Conservation (phyloP, 2,329 filamentous ascomycete species). For the Xylaria sp. region DNA sequence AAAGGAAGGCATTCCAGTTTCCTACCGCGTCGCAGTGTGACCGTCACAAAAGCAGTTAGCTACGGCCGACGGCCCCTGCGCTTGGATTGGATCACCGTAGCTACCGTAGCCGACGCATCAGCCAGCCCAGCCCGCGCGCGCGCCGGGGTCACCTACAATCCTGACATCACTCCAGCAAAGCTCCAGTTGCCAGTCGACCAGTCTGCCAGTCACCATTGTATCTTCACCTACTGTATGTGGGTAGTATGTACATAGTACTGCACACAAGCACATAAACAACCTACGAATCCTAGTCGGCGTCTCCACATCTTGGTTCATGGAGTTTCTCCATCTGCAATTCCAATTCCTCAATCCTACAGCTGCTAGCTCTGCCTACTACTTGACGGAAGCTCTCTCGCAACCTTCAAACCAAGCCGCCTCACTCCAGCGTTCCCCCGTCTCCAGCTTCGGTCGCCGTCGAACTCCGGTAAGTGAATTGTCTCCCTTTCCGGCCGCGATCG, state of each 20-base stretch:
- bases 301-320: slow-evolving; percentile 20
- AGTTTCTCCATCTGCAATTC: slow-evolving; percentile 19
- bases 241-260: too few relatives aligned
- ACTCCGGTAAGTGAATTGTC: slow-evolving; percentile 5
- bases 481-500: slow-evolving; percentile 8
- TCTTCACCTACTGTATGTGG: too few relatives aligned
- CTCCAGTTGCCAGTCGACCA: too few relatives aligned
- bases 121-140: slow-evolving; percentile 7
- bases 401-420: not conserved
- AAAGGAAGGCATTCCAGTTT: not conserved
- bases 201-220: too few relatives aligned
- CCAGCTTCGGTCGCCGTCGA: not conserved
- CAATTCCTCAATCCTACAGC: slow-evolving; percentile 24
- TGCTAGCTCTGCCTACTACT: not conserved
- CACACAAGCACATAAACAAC: slow-evolving; percentile 22
- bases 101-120: too few relatives aligned
- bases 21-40: too few relatives aligned
- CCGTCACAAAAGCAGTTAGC: too few relatives aligned
- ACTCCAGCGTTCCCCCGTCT: not conserved
- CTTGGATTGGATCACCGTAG: too few relatives aligned
- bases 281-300: too few relatives aligned
- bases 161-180: slow-evolving; percentile 25
- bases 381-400: not conserved
- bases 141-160: slow-evolving; percentile 19
- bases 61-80: too few relatives aligned